A percentile compares a stretch with the other conserved stretches of the same genome.
Evolutionary conservation across 768 basidiomycete genomes (phyloP).

Genomic region (Xerocomellus amylosporus): DNA sequence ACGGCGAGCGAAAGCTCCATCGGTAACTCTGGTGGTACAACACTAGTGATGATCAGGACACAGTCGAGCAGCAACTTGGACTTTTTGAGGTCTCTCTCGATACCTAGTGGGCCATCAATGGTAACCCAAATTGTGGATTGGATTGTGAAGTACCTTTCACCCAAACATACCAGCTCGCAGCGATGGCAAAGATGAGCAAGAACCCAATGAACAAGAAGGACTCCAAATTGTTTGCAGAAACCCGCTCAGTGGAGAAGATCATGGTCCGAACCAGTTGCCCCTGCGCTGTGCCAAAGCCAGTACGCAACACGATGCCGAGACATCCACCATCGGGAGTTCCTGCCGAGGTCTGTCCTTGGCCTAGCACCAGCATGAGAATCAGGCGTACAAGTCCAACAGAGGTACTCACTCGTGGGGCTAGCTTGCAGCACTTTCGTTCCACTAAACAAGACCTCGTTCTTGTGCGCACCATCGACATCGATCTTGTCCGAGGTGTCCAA

Average conservation of each 20-base stretch:
- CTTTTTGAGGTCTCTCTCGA: constrained; percentile 90
- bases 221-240: constrained; percentile 94
- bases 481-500: constrained; percentile 70
- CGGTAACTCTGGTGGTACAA: constrained; percentile 95
- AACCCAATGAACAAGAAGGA: constrained; percentile 98
- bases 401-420: constrained; percentile 38
- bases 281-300: constrained; percentile 96
- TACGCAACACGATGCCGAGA: constrained; percentile 87
- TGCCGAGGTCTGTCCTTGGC: constrained; percentile 38
- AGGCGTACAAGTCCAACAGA: neutral
- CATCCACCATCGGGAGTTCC: constrained; percentile 90
- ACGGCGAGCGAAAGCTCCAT: constrained; percentile 98
- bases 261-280: constrained; percentile 97
- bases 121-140: neutral
- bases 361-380: constrained; percentile 8
- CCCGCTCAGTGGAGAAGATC: constrained; percentile 97
- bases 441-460: constrained; percentile 86
- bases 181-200: constrained; percentile 94
- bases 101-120: constrained; percentile 47
- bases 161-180: constrained; percentile 99
- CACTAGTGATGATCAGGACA: constrained; percentile 93
- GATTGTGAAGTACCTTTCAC: constrained; percentile 64
- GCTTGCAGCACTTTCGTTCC: constrained; percentile 98
- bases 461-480: constrained; percentile 84
- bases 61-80: constrained; percentile 94